Evolutionary conservation across 2,329 filamentous ascomycete species (phyloP).

Genomic region (Incumbomyces delicatus): DNA sequence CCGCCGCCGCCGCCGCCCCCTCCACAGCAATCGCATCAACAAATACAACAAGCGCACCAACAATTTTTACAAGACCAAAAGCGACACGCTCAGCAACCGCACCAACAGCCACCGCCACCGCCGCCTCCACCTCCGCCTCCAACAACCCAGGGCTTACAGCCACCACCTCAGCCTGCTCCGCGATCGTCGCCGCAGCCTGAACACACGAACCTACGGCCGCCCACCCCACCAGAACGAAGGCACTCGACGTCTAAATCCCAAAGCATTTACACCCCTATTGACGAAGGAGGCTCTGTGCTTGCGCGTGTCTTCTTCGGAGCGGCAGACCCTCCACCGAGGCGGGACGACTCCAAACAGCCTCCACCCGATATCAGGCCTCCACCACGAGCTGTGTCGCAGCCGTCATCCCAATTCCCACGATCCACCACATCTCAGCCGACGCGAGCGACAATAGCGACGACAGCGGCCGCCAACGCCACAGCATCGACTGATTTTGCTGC

Average conservation of each 20-base stretch:
- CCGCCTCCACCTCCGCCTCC: slow-evolving; percentile 52
- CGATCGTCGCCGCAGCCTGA: slow-evolving; percentile 29
- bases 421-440: slow-evolving; percentile 40
- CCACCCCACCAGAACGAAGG: slow-evolving; percentile 48
- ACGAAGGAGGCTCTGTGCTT: slow-evolving; percentile 79
- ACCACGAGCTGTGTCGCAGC: slow-evolving; percentile 34
- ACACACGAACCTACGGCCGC: slow-evolving; percentile 24
- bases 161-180: slow-evolving; percentile 45
- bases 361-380: slow-evolving; percentile 46
- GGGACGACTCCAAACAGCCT: slow-evolving; percentile 51
- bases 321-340: slow-evolving; percentile 42
- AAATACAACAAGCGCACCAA: slow-evolving; percentile 49
- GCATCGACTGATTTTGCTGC: slow-evolving; percentile 58
- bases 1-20: slow-evolving; percentile 34
- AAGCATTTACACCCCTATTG: slow-evolving; percentile 96
- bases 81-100: slow-evolving; percentile 56
- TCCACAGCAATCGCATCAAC: slow-evolving; percentile 31
- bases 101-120: slow-evolving; percentile 51
- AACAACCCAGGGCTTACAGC: slow-evolving; percentile 48
- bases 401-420: slow-evolving; percentile 32
- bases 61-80: slow-evolving; percentile 68
- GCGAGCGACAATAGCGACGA: slow-evolving; percentile 44
- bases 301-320: slow-evolving; percentile 67
- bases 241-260: slow-evolving; percentile 60
- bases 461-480: too few species aligned